phyloP scores from a whole-genome alignment of 352 stramenopile species.

The Phytopythium sindhum region DNA sequence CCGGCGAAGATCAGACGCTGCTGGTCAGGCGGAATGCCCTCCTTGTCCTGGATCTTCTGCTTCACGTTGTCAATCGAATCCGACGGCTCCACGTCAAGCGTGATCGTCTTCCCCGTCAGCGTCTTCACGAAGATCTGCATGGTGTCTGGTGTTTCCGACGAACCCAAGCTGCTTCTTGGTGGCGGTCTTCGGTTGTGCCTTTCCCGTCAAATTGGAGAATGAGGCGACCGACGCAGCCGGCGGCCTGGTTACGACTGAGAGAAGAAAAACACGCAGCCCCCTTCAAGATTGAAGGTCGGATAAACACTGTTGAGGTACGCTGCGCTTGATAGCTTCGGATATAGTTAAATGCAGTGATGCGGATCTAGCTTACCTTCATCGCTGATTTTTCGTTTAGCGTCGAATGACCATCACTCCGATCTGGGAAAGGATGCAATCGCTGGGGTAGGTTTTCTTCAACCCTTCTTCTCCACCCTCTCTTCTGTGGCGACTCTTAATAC shows the following conservation, averaged over 20 bases:
- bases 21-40: constrained; percentile 93
- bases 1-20: constrained; percentile 96
- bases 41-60: constrained; percentile 92
- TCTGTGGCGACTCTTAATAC: not conserved
- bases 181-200: not conserved
- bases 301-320: not conserved
- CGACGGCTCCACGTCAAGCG: constrained; percentile 20
- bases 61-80: constrained; percentile 83
- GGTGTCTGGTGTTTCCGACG: not conserved
- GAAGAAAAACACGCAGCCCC: constrained; percentile 6
- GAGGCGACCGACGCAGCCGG: not conserved
- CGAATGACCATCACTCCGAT: not conserved
- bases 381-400: not conserved
- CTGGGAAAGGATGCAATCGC: constrained; percentile 4
- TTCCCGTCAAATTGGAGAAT: constrained; percentile 13
- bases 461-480: not conserved
- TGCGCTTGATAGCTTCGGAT: no score
- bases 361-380: not conserved
- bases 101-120: constrained; percentile 90
- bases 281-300: constrained; percentile 7
- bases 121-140: constrained; percentile 88
- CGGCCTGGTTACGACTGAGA: not conserved
- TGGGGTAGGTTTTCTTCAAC: not conserved
- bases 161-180: not conserved
- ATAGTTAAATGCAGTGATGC: no score